phyloP scores from a whole-genome alignment of 345 rosid genomes.

The Draba incana region DNA sequence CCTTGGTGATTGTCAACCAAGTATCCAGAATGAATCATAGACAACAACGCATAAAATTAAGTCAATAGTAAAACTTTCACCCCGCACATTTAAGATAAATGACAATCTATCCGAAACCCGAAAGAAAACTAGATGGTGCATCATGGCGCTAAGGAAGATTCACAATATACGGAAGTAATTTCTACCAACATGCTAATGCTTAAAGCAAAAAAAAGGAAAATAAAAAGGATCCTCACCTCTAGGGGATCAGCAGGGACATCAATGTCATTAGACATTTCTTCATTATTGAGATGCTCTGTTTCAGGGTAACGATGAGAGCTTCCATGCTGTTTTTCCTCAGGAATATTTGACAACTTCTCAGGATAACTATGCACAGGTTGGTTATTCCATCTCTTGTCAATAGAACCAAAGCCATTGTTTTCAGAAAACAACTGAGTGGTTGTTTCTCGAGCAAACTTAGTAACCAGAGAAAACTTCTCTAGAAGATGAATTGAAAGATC shows the following conservation, averaged over 20 bases:
- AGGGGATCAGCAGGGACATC: conserved; percentile 76
- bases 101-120: conserved; percentile 1
- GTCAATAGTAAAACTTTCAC: conserved; percentile 1
- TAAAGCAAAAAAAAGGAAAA: conserved; percentile 7
- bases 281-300: conserved; percentile 25
- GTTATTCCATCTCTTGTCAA: conserved; percentile 57
- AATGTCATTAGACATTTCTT: conserved; percentile 19
- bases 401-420: conserved; percentile 60
- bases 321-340: conserved; percentile 49
- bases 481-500: conserved; percentile 87
- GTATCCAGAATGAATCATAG: conserved; percentile 4
- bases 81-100: not conserved
- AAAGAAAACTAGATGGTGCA: conserved; percentile 2
- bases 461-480: conserved; percentile 93
- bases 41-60: not conserved
- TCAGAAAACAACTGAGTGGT: conserved; percentile 86
- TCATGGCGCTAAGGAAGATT: not conserved
- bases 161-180: not conserved
- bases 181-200: conserved; percentile 19
- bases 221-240: conserved; percentile 54
- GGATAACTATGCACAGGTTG: conserved; percentile 49
- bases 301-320: conserved; percentile 39
- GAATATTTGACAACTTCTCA: conserved; percentile 45
- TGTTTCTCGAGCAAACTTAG: conserved; percentile 93
- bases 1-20: not conserved